Percentiles rank a stretch among this genome's conserved stretches.
phyloP scores from a whole-genome alignment of 2,329 filamentous ascomycete species.

The Parascedosporium putredinis region DNA sequence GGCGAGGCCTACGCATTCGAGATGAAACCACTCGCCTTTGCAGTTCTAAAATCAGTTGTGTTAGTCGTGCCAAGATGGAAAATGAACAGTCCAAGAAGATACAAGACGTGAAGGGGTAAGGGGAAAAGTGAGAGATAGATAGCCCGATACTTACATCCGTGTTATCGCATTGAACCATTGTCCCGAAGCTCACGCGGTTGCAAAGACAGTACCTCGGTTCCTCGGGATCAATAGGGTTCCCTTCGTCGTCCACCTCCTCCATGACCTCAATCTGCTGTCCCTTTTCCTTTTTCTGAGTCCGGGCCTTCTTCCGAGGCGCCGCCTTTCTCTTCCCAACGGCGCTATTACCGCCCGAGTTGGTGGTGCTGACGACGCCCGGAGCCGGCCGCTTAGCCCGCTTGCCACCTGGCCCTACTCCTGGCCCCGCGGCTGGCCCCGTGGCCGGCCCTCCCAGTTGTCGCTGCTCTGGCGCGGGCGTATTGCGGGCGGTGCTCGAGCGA shows the following conservation, averaged over 20 bases:
- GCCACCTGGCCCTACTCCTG: background rate
- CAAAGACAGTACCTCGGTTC: slow-evolving; percentile 72
- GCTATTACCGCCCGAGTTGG: slow-evolving; percentile 49
- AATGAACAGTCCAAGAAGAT: background rate
- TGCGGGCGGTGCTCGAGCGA: slow-evolving; percentile 45
- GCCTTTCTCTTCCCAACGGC: slow-evolving; percentile 64
- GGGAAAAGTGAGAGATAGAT: slow-evolving; percentile 7
- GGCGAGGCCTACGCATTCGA: slow-evolving; percentile 62
- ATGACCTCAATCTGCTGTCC: slow-evolving; percentile 29
- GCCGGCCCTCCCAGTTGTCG: slow-evolving; percentile 16
- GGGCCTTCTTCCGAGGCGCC: slow-evolving; percentile 55
- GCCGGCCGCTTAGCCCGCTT: slow-evolving; percentile 60
- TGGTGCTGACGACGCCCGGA: slow-evolving; percentile 59
- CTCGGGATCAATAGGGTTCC: slow-evolving; percentile 61
- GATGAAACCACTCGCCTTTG: slow-evolving; percentile 76
- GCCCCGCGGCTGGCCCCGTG: slow-evolving; percentile 19
- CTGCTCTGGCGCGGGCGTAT: slow-evolving; percentile 43
- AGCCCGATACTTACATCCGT: slow-evolving; percentile 55
- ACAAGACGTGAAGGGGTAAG: background rate
- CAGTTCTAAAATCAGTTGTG: slow-evolving; percentile 40
- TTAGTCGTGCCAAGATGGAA: background rate
- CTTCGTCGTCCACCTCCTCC: slow-evolving; percentile 56
- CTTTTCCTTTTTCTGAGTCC: slow-evolving; percentile 33
- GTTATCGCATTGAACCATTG: slow-evolving; percentile 78
- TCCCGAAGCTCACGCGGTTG: slow-evolving; percentile 69